Evolutionary conservation across 768 basidiomycete species (phyloP).

Genomic region (Xerocomellus chrysenteron): DNA sequence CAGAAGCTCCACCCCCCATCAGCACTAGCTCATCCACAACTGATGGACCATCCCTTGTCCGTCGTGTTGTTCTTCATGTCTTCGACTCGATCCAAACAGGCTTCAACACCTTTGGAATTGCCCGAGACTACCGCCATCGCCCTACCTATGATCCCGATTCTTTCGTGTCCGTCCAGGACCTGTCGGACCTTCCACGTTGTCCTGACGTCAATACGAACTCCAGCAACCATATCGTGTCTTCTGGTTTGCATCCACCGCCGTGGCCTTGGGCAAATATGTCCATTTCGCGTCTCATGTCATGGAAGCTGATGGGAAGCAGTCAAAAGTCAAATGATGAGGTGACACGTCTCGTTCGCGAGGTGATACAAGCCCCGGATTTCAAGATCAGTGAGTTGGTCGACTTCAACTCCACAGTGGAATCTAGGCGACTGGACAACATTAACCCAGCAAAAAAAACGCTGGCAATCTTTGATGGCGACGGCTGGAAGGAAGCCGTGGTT

Average conservation of each 20-base stretch:
- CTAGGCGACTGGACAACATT: neutral
- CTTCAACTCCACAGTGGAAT: neutral
- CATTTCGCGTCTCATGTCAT: constrained; percentile 8
- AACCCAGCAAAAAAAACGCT: too few relatives aligned
- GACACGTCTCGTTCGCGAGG: too few relatives aligned
- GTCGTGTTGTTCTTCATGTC: neutral
- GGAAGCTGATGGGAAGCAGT: too few relatives aligned
- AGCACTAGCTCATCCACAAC: neutral
- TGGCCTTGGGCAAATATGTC: constrained; percentile 19
- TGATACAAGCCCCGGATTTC: too few relatives aligned
- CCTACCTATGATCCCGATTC: constrained; percentile 4
- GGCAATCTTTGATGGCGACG: neutral
- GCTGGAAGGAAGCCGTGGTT: neutral
- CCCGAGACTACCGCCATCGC: neutral
- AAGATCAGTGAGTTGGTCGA: too few relatives aligned
- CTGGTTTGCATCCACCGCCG: neutral
- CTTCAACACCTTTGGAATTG: neutral
- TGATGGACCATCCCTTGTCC: neutral
- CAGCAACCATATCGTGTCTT: too few relatives aligned
- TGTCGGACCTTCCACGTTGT: neutral
- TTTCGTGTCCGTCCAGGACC: neutral
- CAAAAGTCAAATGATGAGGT: neutral
- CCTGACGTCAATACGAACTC: neutral
- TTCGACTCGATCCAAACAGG: neutral
- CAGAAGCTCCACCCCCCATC: neutral